phyloP scores from a whole-genome alignment of 2,329 filamentous ascomycete genomes.

The Pseudocercospora cruenta region DNA sequence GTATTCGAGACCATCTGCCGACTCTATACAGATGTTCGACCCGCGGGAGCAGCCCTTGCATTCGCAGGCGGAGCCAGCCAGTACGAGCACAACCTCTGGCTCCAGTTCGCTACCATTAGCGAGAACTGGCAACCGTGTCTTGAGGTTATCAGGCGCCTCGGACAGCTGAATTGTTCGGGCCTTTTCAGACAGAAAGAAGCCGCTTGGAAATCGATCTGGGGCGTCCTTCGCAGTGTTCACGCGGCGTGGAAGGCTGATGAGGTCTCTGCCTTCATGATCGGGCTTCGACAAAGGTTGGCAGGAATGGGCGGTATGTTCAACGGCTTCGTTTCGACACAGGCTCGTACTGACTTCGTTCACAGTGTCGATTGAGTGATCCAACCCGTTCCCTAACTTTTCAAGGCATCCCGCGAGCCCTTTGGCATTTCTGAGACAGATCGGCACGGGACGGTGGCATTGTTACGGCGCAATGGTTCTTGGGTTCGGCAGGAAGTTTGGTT shows the following conservation, averaged over 20 bases:
- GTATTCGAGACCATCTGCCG: slow-evolving; percentile 6
- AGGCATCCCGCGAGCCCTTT: background rate
- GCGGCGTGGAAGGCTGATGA: background rate
- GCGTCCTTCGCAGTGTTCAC: background rate
- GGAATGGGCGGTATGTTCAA: slow-evolving; percentile 13
- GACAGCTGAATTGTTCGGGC: background rate
- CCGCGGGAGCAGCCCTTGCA: background rate
- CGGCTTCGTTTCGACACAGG: background rate
- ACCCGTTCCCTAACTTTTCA: background rate
- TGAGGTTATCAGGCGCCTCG: slow-evolving; percentile 14
- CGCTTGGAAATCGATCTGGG: slow-evolving; percentile 5
- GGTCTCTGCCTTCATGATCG: slow-evolving; percentile 1
- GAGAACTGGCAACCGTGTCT: slow-evolving; percentile 22
- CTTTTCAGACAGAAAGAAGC: slow-evolving; percentile 5
- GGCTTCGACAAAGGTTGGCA: slow-evolving; percentile 2
- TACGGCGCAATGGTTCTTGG: slow-evolving; percentile 4
- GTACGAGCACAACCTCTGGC: slow-evolving; percentile 24
- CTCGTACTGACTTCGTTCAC: background rate
- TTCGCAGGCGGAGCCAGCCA: slow-evolving; percentile 24
- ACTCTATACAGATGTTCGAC: background rate
- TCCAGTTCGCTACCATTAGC: slow-evolving; percentile 21
- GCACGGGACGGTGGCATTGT: background rate
- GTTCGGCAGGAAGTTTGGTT: slow-evolving; percentile 5
- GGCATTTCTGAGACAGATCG: background rate
- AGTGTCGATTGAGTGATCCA: background rate